Conservation (phyloP, 352 stramenopile genomes). For the Peronospora belbahrii region DNA sequence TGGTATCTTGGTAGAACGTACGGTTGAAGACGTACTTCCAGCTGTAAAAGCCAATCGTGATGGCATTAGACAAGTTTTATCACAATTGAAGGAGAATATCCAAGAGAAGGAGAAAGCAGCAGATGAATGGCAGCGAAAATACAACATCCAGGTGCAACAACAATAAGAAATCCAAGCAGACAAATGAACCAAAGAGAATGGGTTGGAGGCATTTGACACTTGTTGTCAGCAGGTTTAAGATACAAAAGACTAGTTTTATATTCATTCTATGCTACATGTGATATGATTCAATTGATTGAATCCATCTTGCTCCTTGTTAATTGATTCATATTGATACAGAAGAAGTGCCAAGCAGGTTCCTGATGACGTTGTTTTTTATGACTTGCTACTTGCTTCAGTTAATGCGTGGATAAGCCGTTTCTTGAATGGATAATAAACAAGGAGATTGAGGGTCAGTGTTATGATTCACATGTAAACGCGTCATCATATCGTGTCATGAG, state of each 20-base stretch:
- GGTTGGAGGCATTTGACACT: no score
- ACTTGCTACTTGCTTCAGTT: constrained; percentile 28
- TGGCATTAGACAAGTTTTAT: constrained; percentile 66
- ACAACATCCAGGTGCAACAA: constrained; percentile 82
- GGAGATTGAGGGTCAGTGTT: background rate
- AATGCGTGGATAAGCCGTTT: constrained; percentile 48
- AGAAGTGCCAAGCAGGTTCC: background rate
- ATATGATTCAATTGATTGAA: no score
- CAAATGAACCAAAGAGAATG: no score
- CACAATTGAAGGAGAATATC: constrained; percentile 68
- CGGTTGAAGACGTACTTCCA: constrained; percentile 91
- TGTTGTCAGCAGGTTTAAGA: no score
- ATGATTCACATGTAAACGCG: background rate
- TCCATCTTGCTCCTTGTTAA: background rate
- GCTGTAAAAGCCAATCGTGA: constrained; percentile 83
- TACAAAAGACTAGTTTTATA: no score
- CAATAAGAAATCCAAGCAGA: no score
- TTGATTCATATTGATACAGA: constrained; percentile 13
- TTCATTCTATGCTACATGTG: no score
- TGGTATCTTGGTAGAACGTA: constrained; percentile 94
- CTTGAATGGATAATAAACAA: constrained; percentile 15
- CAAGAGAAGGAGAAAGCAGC: constrained; percentile 78
- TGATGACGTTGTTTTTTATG: constrained; percentile 11
- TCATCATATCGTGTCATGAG: background rate
- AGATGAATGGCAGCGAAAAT: constrained; percentile 83